Base-by-base conservation (phyloP, 225 moss, liverwort and hornwort species). In the Physcomitrium patens region DNA sequence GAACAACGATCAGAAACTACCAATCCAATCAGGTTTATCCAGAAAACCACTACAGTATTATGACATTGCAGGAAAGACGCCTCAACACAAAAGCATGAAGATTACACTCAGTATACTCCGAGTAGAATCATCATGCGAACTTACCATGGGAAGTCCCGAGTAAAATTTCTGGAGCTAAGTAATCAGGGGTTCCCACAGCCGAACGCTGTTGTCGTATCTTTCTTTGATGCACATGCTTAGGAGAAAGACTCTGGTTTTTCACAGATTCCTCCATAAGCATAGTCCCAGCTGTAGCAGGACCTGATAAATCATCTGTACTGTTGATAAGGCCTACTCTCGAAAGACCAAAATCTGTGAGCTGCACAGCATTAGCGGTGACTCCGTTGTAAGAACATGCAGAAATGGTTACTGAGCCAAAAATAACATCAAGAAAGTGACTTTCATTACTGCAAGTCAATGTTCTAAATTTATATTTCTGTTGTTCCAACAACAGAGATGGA, bases 271-370 rank as follows among this genome's bases (percentile, higher is more conserved):
- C 91, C 76, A 94, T 85, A 63, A 86, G 88, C 78, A 90, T 81
- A 51, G 82, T 81, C 17, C 86, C 77, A 79, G 89, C 89, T 77
- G 86, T 92, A 71, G 90, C 92, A 83, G 96, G 96, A 27, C 96
- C 92, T 71, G 96, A 92, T 76, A 97, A 77, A 79, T 97, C 96
- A 71, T 97, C 96, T 51, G 96, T 97, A 74, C 94, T 97, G 65
- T 94, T 97, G 80, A 97, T 97, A 62, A 97, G 94, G 69, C 96
- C 96, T 57, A 97, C 96, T 82, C 92, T 92, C 71, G 96, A 97
- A 79, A 97, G 92, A 43, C 96, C 96, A 69, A 97, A 97, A 82
- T 97, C 96, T 65, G 96, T 97, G 11, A 97, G 90, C 96, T 97
- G 94, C 79, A 84, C 53, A 54, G 28, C 28, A 61, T 60, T 49